phyloP scores from a whole-genome alignment of 2,329 filamentous ascomycete species.

The Alternaria alternata region DNA sequence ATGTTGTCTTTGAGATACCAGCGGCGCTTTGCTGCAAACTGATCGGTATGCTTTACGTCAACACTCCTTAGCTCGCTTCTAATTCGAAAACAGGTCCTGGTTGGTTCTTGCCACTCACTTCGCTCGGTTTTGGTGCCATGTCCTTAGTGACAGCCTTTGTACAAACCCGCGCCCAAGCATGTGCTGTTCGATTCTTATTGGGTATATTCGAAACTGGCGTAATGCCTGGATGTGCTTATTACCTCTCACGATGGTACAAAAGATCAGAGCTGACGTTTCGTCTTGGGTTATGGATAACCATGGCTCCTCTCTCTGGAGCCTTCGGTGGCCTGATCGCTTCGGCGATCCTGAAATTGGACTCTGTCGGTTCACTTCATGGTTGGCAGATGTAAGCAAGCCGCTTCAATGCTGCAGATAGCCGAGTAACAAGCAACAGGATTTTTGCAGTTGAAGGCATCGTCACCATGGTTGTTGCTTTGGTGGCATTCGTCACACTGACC shows the following conservation, averaged over 20 bases:
- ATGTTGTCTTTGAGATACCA: constrained; percentile 76
- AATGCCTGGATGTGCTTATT: constrained; percentile 75
- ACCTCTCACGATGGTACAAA: constrained; percentile 74
- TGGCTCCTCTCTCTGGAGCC: constrained; percentile 71
- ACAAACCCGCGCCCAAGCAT: constrained; percentile 58
- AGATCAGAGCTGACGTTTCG: constrained; percentile 70
- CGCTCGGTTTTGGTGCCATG: constrained; percentile 66
- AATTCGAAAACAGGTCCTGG: constrained; percentile 59
- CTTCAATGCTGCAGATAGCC: neutral
- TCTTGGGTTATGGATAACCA: constrained; percentile 70
- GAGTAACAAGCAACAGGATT: constrained; percentile 50
- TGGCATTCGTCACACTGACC: constrained; percentile 69
- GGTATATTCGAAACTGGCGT: constrained; percentile 72
- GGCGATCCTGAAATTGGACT: constrained; percentile 66
- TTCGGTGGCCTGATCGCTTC: constrained; percentile 70
- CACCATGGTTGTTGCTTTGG: constrained; percentile 61
- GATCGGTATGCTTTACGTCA: constrained; percentile 53
- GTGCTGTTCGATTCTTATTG: constrained; percentile 70
- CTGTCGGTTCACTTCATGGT: constrained; percentile 61
- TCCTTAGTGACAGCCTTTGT: constrained; percentile 72
- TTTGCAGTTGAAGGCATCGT: constrained; percentile 73
- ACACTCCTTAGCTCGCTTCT: neutral
- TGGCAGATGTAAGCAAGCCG: constrained; percentile 63
- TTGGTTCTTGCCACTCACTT: constrained; percentile 70
- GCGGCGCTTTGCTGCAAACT: constrained; percentile 73